Evolutionary conservation across 129 eudicot genomes (phyloP), one percentile per base, ranked within the genome.

Genomic region (Gnaphalium uliginosum): DNA sequence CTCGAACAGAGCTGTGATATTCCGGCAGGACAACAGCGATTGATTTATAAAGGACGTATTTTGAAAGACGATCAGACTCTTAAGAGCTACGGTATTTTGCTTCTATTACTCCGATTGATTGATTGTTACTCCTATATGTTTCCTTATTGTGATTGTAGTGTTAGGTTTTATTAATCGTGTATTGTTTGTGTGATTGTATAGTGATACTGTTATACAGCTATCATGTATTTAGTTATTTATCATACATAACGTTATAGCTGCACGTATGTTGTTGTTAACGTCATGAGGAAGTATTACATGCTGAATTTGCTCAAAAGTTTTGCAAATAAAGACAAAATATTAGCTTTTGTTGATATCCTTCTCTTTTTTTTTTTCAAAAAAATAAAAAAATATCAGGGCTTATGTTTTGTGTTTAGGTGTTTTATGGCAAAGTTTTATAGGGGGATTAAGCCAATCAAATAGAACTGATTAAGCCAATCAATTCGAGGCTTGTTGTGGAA

Each of bases 11-110:
- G 71, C 41, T 88, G 89, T 70, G 91, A 88, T 0, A 71, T 90
- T 4, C 91, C 96, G 0, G 82, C 91, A 29, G 82, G 72, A 25
- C 91, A 84, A 68, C 96, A 90, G 82, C 82, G 89, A 4, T 74
- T 90, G 85, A 90, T 90, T 80, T 90, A 90, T 58, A 90, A 87
- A 67, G 96, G 96, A 24, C 86, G 93, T 66, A 90, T 90, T 72
- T 76, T 90, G 21, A 90, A 86, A 89, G 94, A 86, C 56, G 91
- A 90, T 78, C 94, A 86, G 68, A 88, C 89, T 48, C 88, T 90
- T 26, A 67, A 80, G 56, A 88, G 91, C 84, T 90, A 90, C 26
- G 96, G 96, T 90, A 86, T 63, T 30, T 19, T 23, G 4, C 15
- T 29, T 33, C 19, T 56, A 2, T 21, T 7, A n/a, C 23, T 54